Conservation (phyloP, 768 basidiomycete species). For the Lactifluus piperatus region DNA sequence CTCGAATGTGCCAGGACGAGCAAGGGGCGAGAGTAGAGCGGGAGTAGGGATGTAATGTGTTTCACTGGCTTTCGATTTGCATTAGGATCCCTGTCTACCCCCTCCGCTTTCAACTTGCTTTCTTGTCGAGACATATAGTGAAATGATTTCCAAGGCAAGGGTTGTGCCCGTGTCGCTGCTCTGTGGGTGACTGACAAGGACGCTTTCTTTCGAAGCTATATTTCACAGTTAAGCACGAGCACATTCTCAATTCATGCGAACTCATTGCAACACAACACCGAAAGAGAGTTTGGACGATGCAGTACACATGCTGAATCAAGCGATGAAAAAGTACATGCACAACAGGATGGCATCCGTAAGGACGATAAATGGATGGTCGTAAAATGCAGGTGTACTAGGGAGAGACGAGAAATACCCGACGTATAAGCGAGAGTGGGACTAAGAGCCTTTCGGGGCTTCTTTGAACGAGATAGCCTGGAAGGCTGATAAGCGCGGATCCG, state of each 20-base stretch:
- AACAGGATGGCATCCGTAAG: constrained; percentile 17
- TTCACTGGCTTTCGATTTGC: neutral
- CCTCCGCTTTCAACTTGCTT: constrained; percentile 13
- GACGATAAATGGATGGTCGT: constrained; percentile 18
- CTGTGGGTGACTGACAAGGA: neutral
- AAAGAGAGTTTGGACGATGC: constrained; percentile 18
- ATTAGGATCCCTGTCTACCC: constrained; percentile 2
- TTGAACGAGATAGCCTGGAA: constrained; percentile 73
- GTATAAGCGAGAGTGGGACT: constrained; percentile 5
- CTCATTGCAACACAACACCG: constrained; percentile 14
- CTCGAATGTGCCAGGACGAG: constrained; percentile 10
- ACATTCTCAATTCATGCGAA: constrained; percentile 13
- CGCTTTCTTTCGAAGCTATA: constrained; percentile 9
- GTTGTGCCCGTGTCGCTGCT: neutral
- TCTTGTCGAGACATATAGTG: neutral
- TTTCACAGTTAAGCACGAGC: constrained; percentile 14
- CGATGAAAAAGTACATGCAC: constrained; percentile 22
- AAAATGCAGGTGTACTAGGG: constrained; percentile 16
- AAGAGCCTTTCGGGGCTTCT: constrained; percentile 69
- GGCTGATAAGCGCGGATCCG: neutral
- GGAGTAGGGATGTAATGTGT: constrained; percentile 8
- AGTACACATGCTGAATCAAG: constrained; percentile 22
- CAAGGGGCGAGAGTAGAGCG: constrained; percentile 17
- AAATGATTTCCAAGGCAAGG: neutral
- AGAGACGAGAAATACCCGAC: constrained; percentile 7